These are phyloP conservation scores for Suillus paluster DNA, from an alignment of 768 basidiomycete species.

Conservation along the genomic window DNA sequence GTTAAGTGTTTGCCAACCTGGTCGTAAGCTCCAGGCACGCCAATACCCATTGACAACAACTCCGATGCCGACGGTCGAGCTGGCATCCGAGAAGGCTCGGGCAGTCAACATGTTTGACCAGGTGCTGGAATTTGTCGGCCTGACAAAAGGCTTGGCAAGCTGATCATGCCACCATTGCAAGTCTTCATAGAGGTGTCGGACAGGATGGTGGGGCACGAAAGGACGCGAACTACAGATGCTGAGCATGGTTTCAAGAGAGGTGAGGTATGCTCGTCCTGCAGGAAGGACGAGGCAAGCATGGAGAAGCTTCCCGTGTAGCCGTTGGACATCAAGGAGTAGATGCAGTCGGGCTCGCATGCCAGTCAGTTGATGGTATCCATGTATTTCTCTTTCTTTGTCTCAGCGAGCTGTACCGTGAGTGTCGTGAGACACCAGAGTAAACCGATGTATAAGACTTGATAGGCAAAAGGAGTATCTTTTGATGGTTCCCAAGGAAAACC, in stretches of 20 bases:
- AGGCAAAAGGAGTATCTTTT: conserved; percentile 33
- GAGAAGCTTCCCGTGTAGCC: conserved; percentile 45
- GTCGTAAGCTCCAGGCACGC: conserved; percentile 38
- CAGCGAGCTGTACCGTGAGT: conserved; percentile 25
- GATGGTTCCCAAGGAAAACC: conserved; percentile 35
- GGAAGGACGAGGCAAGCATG: conserved; percentile 40
- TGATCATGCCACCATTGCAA: conserved; percentile 40
- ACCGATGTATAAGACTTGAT: conserved; percentile 34
- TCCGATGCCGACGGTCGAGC: conserved; percentile 38
- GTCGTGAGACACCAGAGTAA: too few relatives aligned
- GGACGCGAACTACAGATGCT: conserved; percentile 35
- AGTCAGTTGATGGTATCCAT: conserved; percentile 26
- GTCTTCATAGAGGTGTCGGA: conserved; percentile 18
- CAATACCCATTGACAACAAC: conserved; percentile 21
- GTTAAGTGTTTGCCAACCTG: conserved; percentile 32
- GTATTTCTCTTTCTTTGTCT: conserved; percentile 34
- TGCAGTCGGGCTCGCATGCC: conserved; percentile 28
- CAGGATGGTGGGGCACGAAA: conserved; percentile 30
- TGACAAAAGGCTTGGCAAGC: background rate
- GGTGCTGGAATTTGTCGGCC: too few relatives aligned
- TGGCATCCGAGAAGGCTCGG: conserved; percentile 44
- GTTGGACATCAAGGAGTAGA: conserved; percentile 36
- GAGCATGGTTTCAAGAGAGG: conserved; percentile 43
- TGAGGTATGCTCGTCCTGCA: conserved; percentile 43
- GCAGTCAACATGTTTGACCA: too few relatives aligned